Base-by-base conservation (phyloP, 345 rosid species). In the Gossypium herbaceum region DNA sequence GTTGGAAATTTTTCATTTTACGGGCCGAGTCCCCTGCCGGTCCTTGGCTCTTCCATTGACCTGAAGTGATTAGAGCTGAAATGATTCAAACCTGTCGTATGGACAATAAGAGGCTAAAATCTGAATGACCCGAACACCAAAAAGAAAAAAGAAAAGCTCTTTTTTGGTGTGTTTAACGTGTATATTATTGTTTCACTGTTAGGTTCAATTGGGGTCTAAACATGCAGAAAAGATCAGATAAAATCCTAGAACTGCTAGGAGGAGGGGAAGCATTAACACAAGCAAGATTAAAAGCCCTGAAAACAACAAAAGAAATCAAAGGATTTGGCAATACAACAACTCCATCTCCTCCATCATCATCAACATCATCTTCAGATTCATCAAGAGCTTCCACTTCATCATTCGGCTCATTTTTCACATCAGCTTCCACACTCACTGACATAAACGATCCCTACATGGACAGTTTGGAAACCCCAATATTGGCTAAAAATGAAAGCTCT, bases 191-290 rank as follows among this genome's bases (percentile, higher is more conserved):
- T 24, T 20, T 22, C 22, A 8, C 2, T 52, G 29, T 60, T 73
- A 88, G 88, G 50, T 81, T 88, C 68, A 47, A 86, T 55, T 83
- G 88, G 92, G 88, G 90, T 27, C 76, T 66, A 16, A 86, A 73
- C 68, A 86, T 88, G 88, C 82, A 76, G 58, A 83, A 76, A 66
- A 86, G 81, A 79, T 76, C 86, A 22, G 87, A 79, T 7, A 47
- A 25, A 11, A 58, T 83, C 57, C 69, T 79, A 10, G 22, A 66
- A 48, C 80, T 88, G 8, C 66, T 84, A 19, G 56, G 22, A 16
- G 88, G 88, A 73, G 87, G 88, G 52, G 74, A 59, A 29, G 44
- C 77, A 0, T 77, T 86, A 3, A 82, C 67, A 77, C 70, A 69
- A 45, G 92, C 87, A 7, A 81, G 88, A 47, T 45, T 82, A 11